Percentiles rank a stretch among this genome's conserved stretches.
These are phyloP conservation scores for Apocynum venetum DNA, from an alignment of 257 asterid species.

Conservation along the genomic window DNA sequence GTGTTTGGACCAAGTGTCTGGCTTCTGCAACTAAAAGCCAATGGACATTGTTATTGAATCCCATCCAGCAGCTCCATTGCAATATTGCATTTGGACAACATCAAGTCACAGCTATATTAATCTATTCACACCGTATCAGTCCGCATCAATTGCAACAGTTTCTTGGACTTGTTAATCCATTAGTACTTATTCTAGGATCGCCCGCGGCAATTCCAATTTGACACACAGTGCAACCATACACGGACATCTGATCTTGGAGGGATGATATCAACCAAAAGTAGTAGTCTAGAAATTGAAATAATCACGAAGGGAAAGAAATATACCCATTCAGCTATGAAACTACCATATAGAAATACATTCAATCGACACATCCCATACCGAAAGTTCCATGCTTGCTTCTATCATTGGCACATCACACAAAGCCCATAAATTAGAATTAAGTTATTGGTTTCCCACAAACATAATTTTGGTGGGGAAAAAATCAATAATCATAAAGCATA, in stretches of 20 bases:
- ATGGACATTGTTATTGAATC: neutral
- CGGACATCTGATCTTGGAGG: neutral
- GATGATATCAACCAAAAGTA: neutral
- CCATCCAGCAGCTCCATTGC: neutral
- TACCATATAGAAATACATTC: neutral
- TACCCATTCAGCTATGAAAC: neutral
- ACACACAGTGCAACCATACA: neutral
- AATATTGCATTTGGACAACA: neutral
- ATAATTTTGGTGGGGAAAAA: neutral
- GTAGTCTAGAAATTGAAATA: neutral
- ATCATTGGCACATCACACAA: neutral
- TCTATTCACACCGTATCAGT: neutral
- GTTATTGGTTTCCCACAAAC: neutral
- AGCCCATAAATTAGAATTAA: neutral
- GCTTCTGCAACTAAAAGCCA: neutral
- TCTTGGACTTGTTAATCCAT: neutral
- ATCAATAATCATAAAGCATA: neutral
- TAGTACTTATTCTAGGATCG: neutral
- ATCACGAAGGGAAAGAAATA: neutral
- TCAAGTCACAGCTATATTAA: neutral
- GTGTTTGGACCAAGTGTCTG: neutral
- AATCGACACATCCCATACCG: neutral
- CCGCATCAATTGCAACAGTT: too few species aligned
- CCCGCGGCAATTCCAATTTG: neutral
- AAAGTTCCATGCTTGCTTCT: neutral